Evolutionary conservation across 768 basidiomycete genomes (phyloP), one percentile per base, ranked within the genome.

Genomic region (Termitomyces sp.): DNA sequence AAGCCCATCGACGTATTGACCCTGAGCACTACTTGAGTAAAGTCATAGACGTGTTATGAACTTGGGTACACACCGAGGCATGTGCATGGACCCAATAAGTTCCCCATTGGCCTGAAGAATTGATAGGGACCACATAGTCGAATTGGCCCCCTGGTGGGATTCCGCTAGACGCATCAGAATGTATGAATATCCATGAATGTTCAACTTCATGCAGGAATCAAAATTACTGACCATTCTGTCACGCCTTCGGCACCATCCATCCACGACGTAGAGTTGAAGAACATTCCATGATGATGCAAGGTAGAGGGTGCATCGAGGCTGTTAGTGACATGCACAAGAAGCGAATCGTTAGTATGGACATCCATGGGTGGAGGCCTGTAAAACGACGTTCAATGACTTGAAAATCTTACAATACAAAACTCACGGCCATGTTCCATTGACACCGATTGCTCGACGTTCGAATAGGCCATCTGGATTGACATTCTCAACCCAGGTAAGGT

Each of bases 281-380:
- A 94, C 88, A 96, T 92, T 60, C 96, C 96, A 72, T 97, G 95
- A 67, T 95, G 89, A 69, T 98, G 96, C 16, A 98, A 73, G 0
- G 87, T 80, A 0, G 89, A 81, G 0, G 86, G 81, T 27, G 74
- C 61, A 53, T 88, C 84, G 54, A 95, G 70, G 2, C 81, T 82
- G 70, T 95, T 94, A 29, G 76, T 76, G 5, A 86, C 84, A 67
- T 98, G 95, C 0, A 98, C 78, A 27, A 89, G 65, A 31, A 97
- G 75, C 0, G 82, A 82, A 69, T 98, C 93, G 19, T 78, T 79
- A 5, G 83, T 80, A 59, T 78, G 80, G 11, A 94, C 82, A 25
- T 86, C 82, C 58, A 97, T 75, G 0, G 92, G 86, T 0, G 95
- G 95, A 2, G 92, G 93, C 27, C 92, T 95, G 57, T 17, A 58